Base-by-base conservation (phyloP, 306 rosid genomes). In the Pterocarpus santalinus region DNA sequence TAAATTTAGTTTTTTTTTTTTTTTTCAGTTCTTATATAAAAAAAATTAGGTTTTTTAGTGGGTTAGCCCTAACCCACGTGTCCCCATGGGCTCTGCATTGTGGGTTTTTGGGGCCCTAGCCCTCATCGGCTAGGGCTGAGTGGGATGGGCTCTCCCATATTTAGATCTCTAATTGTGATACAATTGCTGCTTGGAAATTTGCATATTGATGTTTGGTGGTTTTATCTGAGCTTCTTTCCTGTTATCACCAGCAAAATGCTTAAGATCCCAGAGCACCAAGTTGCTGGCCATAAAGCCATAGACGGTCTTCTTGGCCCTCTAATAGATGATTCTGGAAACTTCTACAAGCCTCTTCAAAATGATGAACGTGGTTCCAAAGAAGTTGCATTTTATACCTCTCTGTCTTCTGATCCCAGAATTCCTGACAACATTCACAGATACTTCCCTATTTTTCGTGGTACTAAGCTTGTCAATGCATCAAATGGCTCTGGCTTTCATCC, bases 201-300 rank as follows among this genome's bases (percentile, higher is more conserved):
- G 33, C 35, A 60, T 3, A 4, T 28, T 30, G 7, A 30, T 60
- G 38, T 57, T 51, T 13, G n/a, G 44, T 65, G 30, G 0, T 65
- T 15, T 16, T 8, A 66, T 67, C 36, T 55, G 82, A 66, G 28
- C 52, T 58, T 64, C 14, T 51, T 76, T 67, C 35, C 60, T 34
- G 33, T 68, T 14, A 77, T 78, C 38, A 38, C 76, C 81, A 85
- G 75, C 53, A 87, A 80, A 78, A 87, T 95, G 98, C 44, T 87
- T 17, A 95, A 85, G 87, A 81, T 86, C 47, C 98, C 98, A 0
- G 94, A 90, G 43, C 95, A 95, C 87, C 98, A 95, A 81, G 99
- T 93, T 56, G 99, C 94, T 6, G 99, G 98, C 7, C 99, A 95
- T 82, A 60, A 32, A 65, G 94, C 95, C 3, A 2, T 52, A 70